Evolutionary conservation across 1,139 yeast genomes (phyloP), one percentile per base, ranked within the genome.

Genomic region (Debaryomyces coudertii): DNA sequence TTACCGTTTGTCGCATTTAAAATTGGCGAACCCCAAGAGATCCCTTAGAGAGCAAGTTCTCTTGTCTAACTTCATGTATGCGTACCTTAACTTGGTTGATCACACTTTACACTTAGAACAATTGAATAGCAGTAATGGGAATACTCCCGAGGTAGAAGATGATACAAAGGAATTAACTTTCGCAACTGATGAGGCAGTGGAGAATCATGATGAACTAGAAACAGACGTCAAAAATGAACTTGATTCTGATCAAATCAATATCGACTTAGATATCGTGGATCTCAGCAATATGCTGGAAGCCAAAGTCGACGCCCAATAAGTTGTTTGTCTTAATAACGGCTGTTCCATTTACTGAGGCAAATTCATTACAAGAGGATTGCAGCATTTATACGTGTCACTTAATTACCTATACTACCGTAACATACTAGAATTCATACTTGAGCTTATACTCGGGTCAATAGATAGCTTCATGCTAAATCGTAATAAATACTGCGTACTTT

Each of bases 41-140:
- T 95, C 95, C 15, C 71, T 93, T 50, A 77, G 92, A 30, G 97
- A 95, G 61, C 99, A 93, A 63, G 99, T 93, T 2, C 66, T 93
- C 43, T 69, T 93, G 53, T 89, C 97, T 47, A 95, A 95, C 64
- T 93, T 93, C 77, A 93, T 93, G 99, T 93, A 93, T 63, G 95
- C 98, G 0, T 93, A 93, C 67, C 78, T 93, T 73, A 93, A 93
- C 61, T 74, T 93, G 65, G 97, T 93, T 47, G 95, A 93, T 65
- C 97, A 92, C 57, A 85, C 93, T 6, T 71, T 87, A 54, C 89
- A 85, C 63, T 66, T 87, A 53, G 92, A 87, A 57, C 90, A 83
- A 54, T 75, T 69, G 47, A 54, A 59, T 53, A 59, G 55, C 34
- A 53, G 49, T 23, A 61, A 57, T 11, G 48, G 47, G 31, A 53